phyloP scores from a whole-genome alignment of 108 stramenopile genomes.

The Nitzschia sp. region DNA sequence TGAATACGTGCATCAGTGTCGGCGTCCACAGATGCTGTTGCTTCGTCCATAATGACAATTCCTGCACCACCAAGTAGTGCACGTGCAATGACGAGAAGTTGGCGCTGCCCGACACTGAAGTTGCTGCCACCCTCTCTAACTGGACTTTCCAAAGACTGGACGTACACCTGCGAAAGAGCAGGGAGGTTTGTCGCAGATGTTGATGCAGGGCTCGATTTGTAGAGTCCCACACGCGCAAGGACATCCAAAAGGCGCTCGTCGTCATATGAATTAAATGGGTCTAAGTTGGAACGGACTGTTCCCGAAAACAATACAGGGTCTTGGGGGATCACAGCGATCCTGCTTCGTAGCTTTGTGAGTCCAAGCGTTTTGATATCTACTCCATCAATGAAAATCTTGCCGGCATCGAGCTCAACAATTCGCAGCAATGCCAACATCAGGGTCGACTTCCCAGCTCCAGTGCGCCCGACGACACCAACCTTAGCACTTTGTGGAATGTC shows the following conservation, averaged over 20 bases:
- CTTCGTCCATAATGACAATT: conserved; percentile 94
- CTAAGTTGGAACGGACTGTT: conserved; percentile 87
- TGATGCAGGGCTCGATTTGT: neutral
- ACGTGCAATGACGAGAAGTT: conserved; percentile 93
- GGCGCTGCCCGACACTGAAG: conserved; percentile 93
- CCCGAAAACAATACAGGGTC: conserved; percentile 94
- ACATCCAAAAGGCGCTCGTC: conserved; percentile 68
- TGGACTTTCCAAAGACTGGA: conserved; percentile 61
- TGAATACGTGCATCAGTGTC: conserved; percentile 93
- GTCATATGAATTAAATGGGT: conserved; percentile 76
- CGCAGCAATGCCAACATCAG: conserved; percentile 84
- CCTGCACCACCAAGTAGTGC: conserved; percentile 74
- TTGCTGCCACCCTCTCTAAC: conserved; percentile 90
- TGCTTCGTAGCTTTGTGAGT: conserved; percentile 68
- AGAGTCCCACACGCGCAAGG: conserved; percentile 68
- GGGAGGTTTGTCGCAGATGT: conserved; percentile 41
- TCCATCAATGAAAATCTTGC: conserved; percentile 86
- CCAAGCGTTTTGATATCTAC: conserved; percentile 75
- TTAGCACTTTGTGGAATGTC: conserved; percentile 65
- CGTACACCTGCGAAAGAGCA: conserved; percentile 21
- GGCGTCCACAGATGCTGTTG: conserved; percentile 86
- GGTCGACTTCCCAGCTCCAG: conserved; percentile 76
- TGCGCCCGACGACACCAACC: conserved; percentile 85
- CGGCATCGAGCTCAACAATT: conserved; percentile 69
- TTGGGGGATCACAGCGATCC: conserved; percentile 94